phyloP scores from a whole-genome alignment of 2,329 filamentous ascomycete species.

The Cladorrhinum sp. region DNA sequence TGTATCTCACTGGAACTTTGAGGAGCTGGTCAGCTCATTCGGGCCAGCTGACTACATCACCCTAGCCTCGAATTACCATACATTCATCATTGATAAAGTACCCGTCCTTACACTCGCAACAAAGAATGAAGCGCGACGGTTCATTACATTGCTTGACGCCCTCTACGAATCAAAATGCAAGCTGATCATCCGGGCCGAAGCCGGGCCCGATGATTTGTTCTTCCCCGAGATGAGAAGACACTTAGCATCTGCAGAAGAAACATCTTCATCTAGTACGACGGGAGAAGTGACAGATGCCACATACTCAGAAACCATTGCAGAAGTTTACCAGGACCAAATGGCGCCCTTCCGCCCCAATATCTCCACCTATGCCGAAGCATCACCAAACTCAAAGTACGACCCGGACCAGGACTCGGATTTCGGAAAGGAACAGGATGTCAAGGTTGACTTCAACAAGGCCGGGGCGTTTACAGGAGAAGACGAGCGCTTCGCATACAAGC shows the following conservation, averaged over 20 bases:
- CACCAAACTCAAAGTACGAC: conserved; percentile 48
- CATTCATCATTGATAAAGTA: conserved; percentile 68
- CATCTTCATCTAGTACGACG: background rate
- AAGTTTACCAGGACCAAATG: conserved; percentile 75
- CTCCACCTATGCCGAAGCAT: conserved; percentile 53
- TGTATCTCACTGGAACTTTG: conserved; percentile 63
- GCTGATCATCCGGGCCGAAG: conserved; percentile 64
- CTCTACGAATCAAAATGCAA: conserved; percentile 80
- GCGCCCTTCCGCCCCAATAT: conserved; percentile 78
- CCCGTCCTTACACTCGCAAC: conserved; percentile 64
- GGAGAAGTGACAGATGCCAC: conserved; percentile 37
- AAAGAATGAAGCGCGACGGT: conserved; percentile 77
- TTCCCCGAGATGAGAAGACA: conserved; percentile 59
- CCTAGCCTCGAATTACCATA: conserved; percentile 75
- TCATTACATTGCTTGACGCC: conserved; percentile 78
- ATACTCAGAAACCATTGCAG: conserved; percentile 43
- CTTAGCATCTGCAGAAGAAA: background rate
- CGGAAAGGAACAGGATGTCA: conserved; percentile 35
- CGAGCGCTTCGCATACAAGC: conserved; percentile 76
- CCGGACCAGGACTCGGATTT: conserved; percentile 58
- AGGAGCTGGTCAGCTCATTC: conserved; percentile 63
- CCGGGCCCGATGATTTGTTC: conserved; percentile 70
- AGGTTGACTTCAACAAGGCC: conserved; percentile 65
- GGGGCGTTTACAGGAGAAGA: conserved; percentile 74
- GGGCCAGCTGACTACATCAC: conserved; percentile 82